Conservation (phyloP, 148 eudicot species). For the Vaccinium darrowii region DNA sequence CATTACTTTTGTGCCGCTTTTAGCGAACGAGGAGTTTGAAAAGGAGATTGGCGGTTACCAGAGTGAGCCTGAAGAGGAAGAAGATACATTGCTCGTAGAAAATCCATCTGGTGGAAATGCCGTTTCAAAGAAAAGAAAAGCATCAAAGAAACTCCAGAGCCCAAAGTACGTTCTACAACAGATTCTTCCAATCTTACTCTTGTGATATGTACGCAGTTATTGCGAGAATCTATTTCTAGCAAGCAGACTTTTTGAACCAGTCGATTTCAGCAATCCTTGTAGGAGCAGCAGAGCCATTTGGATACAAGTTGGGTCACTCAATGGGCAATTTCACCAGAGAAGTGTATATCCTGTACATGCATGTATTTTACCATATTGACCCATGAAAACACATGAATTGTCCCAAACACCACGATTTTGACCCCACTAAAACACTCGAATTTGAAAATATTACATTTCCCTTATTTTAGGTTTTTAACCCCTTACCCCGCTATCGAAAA, state of each 20-base stretch:
- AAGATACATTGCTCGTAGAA: conserved; percentile 22
- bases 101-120: conserved; percentile 26
- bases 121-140: conserved; percentile 64
- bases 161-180: conserved; percentile 38
- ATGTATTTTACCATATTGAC: too few relatives aligned
- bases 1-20: conserved; percentile 38
- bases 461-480: too few relatives aligned
- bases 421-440: too few relatives aligned
- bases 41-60: conserved; percentile 49
- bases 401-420: too few relatives aligned
- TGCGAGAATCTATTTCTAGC: background rate
- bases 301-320: too few relatives aligned
- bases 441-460: too few relatives aligned
- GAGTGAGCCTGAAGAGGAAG: conserved; percentile 43
- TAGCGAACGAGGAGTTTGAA: conserved; percentile 59
- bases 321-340: too few relatives aligned
- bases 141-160: conserved; percentile 38
- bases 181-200: background rate
- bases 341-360: too few relatives aligned
- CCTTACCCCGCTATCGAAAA: too few relatives aligned
- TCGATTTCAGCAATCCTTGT: background rate
- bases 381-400: too few relatives aligned
- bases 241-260: background rate
- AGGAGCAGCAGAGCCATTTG: too few relatives aligned
- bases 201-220: background rate